Base-by-base conservation (phyloP, 2,329 filamentous ascomycete genomes). In the Colletotrichum nymphaeae region DNA sequence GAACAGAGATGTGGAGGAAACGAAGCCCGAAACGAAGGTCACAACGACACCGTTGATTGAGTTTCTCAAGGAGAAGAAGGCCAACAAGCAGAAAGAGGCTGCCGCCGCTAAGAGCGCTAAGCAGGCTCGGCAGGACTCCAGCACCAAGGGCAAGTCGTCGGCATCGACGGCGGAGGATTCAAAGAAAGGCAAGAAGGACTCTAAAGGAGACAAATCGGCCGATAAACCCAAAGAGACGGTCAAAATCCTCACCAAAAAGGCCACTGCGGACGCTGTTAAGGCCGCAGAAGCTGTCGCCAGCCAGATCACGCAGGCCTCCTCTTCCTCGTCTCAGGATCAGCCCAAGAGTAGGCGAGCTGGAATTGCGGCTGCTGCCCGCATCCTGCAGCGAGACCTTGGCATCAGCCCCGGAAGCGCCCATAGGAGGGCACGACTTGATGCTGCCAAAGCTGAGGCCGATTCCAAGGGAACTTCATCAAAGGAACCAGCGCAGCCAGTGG, bases 11-110 rank as follows among this genome's bases (percentile, higher is more conserved):
- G 82, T 85, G 1, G 84, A 88, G 30, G 88, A 90, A 37, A 74
- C 83, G 14, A 88, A 88, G 53, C 82, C 88, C 4, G 88, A 89
- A 64, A 75, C 81, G 46, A 93, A 94, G 78, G 88, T 94, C 62
- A 95, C 91, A 28, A 95, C 92, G 0, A 98, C 97, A 0, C 97
- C 97, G 0, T 84, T 99, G 65, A 94, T 98, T 67, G 95, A 98
- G 79, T 97, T 92, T 76, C 88, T 98, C 46, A 93, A 93, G 76
- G 95, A 98, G 81, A 98, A 97, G 84, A 98, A 97, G 84, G 94
- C 94, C 16, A 94, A 91, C 75, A 92, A 90, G 79, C 84, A 81
- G 24, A 92, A 91, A 77, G 90, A 93, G 69, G 81, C 83, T 5
- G 86, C 86, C 32, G 84, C 85, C 42, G 87, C 89, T 53, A 89